phyloP scores from a whole-genome alignment of 1,139 yeast genomes.

The Yamadazyma diddensiae region DNA sequence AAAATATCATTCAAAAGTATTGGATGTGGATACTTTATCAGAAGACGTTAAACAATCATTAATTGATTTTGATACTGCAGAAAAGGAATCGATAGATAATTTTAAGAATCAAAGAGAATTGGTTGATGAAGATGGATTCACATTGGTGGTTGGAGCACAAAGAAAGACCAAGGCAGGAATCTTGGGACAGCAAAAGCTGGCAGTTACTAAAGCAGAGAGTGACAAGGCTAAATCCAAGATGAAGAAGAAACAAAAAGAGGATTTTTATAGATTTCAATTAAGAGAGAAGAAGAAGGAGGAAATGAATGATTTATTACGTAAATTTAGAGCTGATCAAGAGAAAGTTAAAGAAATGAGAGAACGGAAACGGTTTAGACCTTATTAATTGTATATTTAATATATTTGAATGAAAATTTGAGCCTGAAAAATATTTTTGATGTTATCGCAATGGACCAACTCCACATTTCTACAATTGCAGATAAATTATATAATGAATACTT shows the following conservation, averaged over 20 bases:
- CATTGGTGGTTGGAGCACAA: slow-evolving; percentile 82
- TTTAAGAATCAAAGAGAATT: slow-evolving; percentile 52
- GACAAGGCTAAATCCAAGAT: slow-evolving; percentile 50
- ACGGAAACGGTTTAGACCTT: slow-evolving; percentile 82
- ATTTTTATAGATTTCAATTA: slow-evolving; percentile 94
- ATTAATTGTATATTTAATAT: slow-evolving; percentile 27
- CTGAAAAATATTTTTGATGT: neutral
- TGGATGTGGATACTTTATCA: slow-evolving; percentile 48
- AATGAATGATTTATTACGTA: slow-evolving; percentile 78
- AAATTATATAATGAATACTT: slow-evolving; percentile 17
- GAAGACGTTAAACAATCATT: slow-evolving; percentile 56
- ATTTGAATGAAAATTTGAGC: neutral
- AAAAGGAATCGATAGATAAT: slow-evolving; percentile 60
- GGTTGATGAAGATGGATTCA: slow-evolving; percentile 93
- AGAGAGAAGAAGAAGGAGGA: slow-evolving; percentile 91
- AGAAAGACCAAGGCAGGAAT: slow-evolving; percentile 75
- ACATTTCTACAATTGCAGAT: slow-evolving; percentile 8
- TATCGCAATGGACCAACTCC: neutral
- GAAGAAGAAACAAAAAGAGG: slow-evolving; percentile 80
- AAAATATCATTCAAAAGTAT: slow-evolving; percentile 28
- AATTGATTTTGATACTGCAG: slow-evolving; percentile 68
- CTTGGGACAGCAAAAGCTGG: slow-evolving; percentile 51
- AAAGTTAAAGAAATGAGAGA: slow-evolving; percentile 75
- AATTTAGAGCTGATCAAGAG: slow-evolving; percentile 89
- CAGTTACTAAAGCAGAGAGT: slow-evolving; percentile 36